These are phyloP conservation scores for Chlamydomonas asymmetrica DNA, from an alignment of 139 green algal genomes.

Conservation along the genomic window DNA sequence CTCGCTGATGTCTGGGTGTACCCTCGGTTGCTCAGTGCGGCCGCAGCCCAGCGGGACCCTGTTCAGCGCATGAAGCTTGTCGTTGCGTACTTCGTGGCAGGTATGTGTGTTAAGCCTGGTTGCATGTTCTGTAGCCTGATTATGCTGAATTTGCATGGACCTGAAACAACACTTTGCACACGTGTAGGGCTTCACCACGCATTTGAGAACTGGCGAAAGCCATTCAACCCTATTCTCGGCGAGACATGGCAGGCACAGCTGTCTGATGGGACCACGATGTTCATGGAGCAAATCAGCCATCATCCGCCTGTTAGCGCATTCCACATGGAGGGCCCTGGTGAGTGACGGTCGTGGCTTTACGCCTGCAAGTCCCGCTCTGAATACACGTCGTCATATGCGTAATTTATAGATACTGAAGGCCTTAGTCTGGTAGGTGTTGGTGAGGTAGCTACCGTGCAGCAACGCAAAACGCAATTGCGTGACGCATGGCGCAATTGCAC, in stretches of 20 bases:
- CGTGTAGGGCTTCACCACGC: constrained; percentile 51
- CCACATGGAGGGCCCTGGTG: constrained; percentile 71
- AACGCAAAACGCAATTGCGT: too few relatives aligned
- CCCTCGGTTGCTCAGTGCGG: constrained; percentile 43
- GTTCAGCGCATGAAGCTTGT: constrained; percentile 72
- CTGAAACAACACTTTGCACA: neutral
- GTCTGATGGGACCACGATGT: constrained; percentile 62
- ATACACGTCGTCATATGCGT: too few relatives aligned
- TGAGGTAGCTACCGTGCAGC: too few relatives aligned
- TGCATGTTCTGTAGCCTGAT: too few relatives aligned
- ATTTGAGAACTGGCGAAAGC: constrained; percentile 76
- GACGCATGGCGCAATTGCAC: too few relatives aligned
- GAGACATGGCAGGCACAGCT: constrained; percentile 80
- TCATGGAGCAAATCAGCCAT: constrained; percentile 83
- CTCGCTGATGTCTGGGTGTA: constrained; percentile 79
- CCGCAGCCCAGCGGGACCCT: constrained; percentile 56
- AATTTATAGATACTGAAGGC: too few relatives aligned
- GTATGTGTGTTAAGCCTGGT: too few relatives aligned
- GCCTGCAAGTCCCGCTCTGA: too few relatives aligned
- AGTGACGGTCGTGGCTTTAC: neutral
- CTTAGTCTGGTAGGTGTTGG: neutral
- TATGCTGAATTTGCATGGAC: neutral
- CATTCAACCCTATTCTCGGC: constrained; percentile 90
- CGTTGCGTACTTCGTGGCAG: constrained; percentile 75
- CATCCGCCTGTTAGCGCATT: constrained; percentile 81